Base-by-base conservation (phyloP, 257 asterid species). In the Solanum paucissectum region DNA sequence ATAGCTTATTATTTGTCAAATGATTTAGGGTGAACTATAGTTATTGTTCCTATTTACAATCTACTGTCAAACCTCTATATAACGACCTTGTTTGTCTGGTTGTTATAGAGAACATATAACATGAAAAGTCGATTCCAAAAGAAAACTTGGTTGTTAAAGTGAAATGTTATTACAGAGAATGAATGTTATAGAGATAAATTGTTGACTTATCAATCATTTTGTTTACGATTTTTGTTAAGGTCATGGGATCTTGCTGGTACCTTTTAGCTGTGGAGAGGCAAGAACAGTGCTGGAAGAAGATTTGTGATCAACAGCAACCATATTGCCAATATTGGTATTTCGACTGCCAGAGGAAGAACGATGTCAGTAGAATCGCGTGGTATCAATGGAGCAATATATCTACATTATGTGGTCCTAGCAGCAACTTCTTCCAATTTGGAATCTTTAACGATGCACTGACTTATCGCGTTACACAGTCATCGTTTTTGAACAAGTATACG, bases 211-310 rank as follows among this genome's bases (percentile, higher is more conserved):
- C 52, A 2, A 36, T 27, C 52, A 36, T 60, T 64, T 71, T 69
- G 18, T 27, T 23, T 46, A 46, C 7, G 18, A 9, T 4, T 81
- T 34, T 64, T 85, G 4, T 87, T 38, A 71, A 94, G 96, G 95
- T 94, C 27, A 90, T 93, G 21, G 98, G 98, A 88, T 91, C 98
- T 1, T 90, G 96, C 75, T 95, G 98, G 98, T 95, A 95, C 83
- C 93, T 95, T 76, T 69, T 95, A 64, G 90, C 96, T 4, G 86
- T 95, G 18, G 96, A 95, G 88, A 84, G 98, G 58, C 96, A 88
- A 89, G 98, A 92, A 84, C 88, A 90, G 69, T 94, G 98, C 72
- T 94, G 98, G 98, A 95, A 91, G 86, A 64, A 75, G 27, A 93
- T 94, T 4, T 94, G 98, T 62, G 94, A 94, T 87, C 89, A 88